phyloP scores from a whole-genome alignment of 495 filamentous ascomycete species.

The Penicillium roqueforti region DNA sequence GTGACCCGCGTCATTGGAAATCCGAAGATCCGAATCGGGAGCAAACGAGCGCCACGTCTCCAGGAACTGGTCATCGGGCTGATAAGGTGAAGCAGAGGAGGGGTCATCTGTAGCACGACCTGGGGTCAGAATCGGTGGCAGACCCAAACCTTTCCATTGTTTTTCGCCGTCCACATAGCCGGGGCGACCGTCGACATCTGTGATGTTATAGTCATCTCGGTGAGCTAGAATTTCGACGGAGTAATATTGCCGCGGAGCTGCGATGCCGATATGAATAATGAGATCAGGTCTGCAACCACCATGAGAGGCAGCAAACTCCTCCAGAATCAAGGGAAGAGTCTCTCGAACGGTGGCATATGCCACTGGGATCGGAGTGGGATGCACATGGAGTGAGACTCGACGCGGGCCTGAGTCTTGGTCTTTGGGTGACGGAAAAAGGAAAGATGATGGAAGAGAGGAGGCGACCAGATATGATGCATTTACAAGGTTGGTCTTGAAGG shows the following conservation, averaged over 20 bases:
- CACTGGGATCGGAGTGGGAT: conserved; percentile 64
- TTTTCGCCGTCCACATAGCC: conserved; percentile 51
- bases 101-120: conserved; percentile 18
- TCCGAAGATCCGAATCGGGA: conserved; percentile 50
- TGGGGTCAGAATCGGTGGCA: conserved; percentile 34
- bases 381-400: conserved; percentile 58
- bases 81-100: conserved; percentile 18
- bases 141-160: conserved; percentile 40
- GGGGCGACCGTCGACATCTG: conserved; percentile 60
- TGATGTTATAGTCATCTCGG: conserved; percentile 67
- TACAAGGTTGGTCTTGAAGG: conserved; percentile 61
- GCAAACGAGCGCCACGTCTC: conserved; percentile 32
- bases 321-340: conserved; percentile 55
- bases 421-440: conserved; percentile 22
- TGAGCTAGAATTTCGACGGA: conserved; percentile 67
- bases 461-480: conserved; percentile 74
- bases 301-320: conserved; percentile 32
- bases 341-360: conserved; percentile 61
- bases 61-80: conserved; percentile 34
- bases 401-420: conserved; percentile 29
- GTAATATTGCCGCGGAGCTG: conserved; percentile 63
- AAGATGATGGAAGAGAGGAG: conserved; percentile 40
- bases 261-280: conserved; percentile 78
- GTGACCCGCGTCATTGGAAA: conserved; percentile 72
- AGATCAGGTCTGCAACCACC: conserved; percentile 53